Evolutionary conservation across 441 rosid genomes (phyloP).

Genomic region (Syzygium syzygioides): DNA sequence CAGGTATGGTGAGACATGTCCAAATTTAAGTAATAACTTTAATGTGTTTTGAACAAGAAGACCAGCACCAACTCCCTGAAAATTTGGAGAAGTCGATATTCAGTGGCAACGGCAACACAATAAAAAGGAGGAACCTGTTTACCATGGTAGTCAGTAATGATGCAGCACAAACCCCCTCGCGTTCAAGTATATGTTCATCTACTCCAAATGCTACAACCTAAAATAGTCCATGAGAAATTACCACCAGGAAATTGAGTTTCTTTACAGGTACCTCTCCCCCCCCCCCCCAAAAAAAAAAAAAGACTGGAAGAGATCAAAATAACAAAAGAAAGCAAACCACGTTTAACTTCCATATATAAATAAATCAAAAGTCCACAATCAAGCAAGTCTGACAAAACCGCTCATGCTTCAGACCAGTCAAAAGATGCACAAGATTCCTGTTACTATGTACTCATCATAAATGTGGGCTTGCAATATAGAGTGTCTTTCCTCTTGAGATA

Average conservation of each 20-base stretch:
- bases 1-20: constrained; percentile 85
- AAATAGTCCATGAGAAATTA: background rate
- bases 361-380: background rate
- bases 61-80: constrained; percentile 97
- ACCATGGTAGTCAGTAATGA: constrained; percentile 95
- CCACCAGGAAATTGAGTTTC: background rate
- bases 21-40: constrained; percentile 78
- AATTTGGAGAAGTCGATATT: background rate
- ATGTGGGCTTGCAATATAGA: background rate
- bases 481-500: background rate
- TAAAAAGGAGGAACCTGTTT: background rate
- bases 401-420: background rate
- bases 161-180: constrained; percentile 97
- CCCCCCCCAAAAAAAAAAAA: background rate
- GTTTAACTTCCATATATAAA: background rate
- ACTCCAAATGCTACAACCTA: constrained; percentile 97
- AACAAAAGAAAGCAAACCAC: background rate
- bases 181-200: constrained; percentile 86
- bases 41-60: constrained; percentile 91
- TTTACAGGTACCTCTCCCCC: background rate
- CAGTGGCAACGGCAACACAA: background rate
- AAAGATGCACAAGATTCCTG: background rate
- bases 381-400: background rate
- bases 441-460: background rate
- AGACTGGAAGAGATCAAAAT: background rate